Conservation (phyloP, 2,329 filamentous ascomycete genomes). For the Colletotrichum endophyticum region DNA sequence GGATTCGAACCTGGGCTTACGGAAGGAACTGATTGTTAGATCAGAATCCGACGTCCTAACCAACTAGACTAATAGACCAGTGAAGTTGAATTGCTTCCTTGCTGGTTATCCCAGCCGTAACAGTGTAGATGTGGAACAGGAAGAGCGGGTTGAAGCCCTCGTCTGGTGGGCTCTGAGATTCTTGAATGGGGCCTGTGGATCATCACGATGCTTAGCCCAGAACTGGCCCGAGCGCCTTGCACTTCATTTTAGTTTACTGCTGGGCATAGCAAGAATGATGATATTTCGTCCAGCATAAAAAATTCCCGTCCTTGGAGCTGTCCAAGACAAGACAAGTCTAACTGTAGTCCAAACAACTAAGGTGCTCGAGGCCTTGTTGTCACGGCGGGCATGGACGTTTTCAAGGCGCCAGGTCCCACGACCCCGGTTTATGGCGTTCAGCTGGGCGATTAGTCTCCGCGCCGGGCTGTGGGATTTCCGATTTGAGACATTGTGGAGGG, state of each 20-base stretch:
- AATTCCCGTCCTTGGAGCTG: not conserved
- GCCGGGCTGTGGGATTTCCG: not conserved
- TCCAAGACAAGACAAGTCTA: not conserved
- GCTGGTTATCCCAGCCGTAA: fast-evolving
- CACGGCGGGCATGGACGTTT: not conserved
- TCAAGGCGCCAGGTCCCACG: not conserved
- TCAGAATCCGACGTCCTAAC: slow-evolving; percentile 17
- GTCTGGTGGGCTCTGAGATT: not conserved
- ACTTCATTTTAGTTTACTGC: not conserved
- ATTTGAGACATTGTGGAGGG: not conserved
- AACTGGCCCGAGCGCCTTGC: not conserved
- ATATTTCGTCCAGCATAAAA: not conserved
- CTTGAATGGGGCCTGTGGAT: not conserved
- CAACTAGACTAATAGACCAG: slow-evolving; percentile 14
- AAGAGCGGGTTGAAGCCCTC: not conserved
- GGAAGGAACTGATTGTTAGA: not conserved
- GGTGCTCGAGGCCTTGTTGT: not conserved
- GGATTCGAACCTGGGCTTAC: slow-evolving; percentile 12
- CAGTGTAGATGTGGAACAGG: not conserved
- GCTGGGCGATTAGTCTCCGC: not conserved
- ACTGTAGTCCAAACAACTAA: not conserved
- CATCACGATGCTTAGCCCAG: not conserved
- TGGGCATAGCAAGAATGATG: not conserved
- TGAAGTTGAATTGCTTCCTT: not conserved
- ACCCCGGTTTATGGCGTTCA: not conserved